phyloP scores from a whole-genome alignment of 129 eudicot genomes.

The Flaveria trinervia region DNA sequence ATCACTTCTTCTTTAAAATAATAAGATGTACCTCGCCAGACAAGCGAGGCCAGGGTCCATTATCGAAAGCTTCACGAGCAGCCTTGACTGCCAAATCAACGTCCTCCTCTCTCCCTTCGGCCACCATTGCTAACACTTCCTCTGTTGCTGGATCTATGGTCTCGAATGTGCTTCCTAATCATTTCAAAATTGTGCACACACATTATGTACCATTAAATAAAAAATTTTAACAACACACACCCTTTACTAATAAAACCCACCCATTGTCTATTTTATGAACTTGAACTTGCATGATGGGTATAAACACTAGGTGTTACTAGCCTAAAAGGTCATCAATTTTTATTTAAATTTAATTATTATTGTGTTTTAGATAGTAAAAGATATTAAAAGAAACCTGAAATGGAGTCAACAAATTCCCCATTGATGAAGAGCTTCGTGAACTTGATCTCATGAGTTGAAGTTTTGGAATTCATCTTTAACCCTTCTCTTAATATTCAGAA shows the following conservation, averaged over 20 bases:
- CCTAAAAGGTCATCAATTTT: too few species aligned
- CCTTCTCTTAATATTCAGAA: too few species aligned
- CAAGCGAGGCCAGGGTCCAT: slow-evolving; percentile 95
- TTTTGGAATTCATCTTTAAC: slow-evolving; percentile 2
- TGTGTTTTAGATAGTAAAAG: neutral
- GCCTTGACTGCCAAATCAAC: slow-evolving; percentile 87
- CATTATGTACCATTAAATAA: neutral
- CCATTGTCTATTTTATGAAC: too few species aligned
- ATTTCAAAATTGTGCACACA: neutral
- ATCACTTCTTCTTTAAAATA: too few species aligned
- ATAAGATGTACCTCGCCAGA: slow-evolving; percentile 55
- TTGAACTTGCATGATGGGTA: too few species aligned
- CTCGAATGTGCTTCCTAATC: slow-evolving; percentile 67
- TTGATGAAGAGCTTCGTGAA: slow-evolving; percentile 76
- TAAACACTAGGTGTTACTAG: too few species aligned
- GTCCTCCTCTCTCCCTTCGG: slow-evolving; percentile 78
- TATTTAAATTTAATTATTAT: too few species aligned
- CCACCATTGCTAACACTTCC: slow-evolving; percentile 54
- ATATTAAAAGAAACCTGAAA: slow-evolving; percentile 27
- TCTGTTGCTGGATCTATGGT: slow-evolving; percentile 76
- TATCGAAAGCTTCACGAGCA: slow-evolving; percentile 89
- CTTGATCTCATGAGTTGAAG: slow-evolving; percentile 44
- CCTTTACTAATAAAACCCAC: too few species aligned
- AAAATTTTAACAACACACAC: too few species aligned
- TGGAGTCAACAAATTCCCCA: slow-evolving; percentile 65